Evolutionary conservation across 2,329 filamentous ascomycete species (phyloP).

Genomic region (Xylariaceae sp.): DNA sequence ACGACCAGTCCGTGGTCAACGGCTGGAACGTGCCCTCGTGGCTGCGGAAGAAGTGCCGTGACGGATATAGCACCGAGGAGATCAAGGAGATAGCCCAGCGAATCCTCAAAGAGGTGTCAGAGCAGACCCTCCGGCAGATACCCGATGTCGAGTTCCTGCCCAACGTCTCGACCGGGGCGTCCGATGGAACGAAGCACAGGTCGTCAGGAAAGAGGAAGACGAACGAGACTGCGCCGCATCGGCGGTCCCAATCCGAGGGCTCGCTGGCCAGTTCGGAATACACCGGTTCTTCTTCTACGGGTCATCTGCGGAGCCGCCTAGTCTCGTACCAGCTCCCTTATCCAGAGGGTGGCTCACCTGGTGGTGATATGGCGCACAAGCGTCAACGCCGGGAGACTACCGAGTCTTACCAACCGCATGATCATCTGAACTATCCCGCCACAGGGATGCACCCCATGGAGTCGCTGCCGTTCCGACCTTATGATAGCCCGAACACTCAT

Average conservation of each 20-base stretch:
- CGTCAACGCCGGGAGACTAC: too few species aligned
- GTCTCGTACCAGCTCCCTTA: too few species aligned
- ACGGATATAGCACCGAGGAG: conserved; percentile 42
- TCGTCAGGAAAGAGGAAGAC: conserved; percentile 25
- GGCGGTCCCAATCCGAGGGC: conserved; percentile 34
- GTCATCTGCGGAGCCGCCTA: too few species aligned
- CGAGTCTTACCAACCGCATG: too few species aligned
- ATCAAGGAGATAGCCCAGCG: conserved; percentile 44
- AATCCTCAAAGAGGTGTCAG: conserved; percentile 39
- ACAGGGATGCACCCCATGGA: too few species aligned
- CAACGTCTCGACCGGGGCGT: conserved; percentile 40
- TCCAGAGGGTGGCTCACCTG: too few species aligned
- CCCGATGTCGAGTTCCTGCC: conserved; percentile 57
- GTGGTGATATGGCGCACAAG: too few species aligned
- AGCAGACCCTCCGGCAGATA: conserved; percentile 40
- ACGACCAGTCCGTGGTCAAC: conserved; percentile 28
- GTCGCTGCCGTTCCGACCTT: too few species aligned
- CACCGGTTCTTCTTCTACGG: too few species aligned
- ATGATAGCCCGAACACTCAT: too few species aligned
- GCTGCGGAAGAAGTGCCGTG: conserved; percentile 38
- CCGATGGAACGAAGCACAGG: conserved; percentile 26
- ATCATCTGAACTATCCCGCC: too few species aligned
- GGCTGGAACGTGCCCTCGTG: conserved; percentile 35
- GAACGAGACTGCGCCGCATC: conserved; percentile 20
- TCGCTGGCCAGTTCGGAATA: conserved; percentile 21